phyloP scores from a whole-genome alignment of 352 stramenopile species.

The Globisporangium abappressorium region DNA sequence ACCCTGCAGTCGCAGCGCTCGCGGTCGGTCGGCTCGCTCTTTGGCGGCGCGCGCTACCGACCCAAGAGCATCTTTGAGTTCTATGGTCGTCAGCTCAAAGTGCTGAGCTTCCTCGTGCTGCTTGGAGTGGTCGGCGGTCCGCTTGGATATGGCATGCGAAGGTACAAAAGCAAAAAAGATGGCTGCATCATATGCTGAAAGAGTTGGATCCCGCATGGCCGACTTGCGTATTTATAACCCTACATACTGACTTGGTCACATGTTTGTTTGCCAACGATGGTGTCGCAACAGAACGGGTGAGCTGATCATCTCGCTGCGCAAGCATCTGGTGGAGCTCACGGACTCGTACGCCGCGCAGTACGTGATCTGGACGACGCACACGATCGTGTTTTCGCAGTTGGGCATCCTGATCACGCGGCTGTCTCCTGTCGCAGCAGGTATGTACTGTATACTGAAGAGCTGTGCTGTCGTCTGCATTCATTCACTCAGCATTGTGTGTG shows the following conservation, averaged over 20 bases:
- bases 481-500: neutral
- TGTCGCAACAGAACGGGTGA: slow-evolving; percentile 16
- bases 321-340: slow-evolving; percentile 38
- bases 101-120: slow-evolving; percentile 73
- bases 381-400: slow-evolving; percentile 63
- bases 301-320: slow-evolving; percentile 40
- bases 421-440: slow-evolving; percentile 58
- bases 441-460: neutral
- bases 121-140: slow-evolving; percentile 78
- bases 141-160: slow-evolving; percentile 69
- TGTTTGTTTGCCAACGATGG: neutral
- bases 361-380: slow-evolving; percentile 61
- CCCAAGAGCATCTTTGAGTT: slow-evolving; percentile 41
- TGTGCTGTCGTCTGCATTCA: neutral
- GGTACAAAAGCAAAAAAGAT: slow-evolving; percentile 5
- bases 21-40: slow-evolving; percentile 54
- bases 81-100: slow-evolving; percentile 65
- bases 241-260: slow-evolving; percentile 6
- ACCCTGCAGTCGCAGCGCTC: slow-evolving; percentile 33
- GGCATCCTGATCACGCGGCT: slow-evolving; percentile 71
- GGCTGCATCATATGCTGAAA: neutral
- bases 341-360: slow-evolving; percentile 37
- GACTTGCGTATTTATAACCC: neutral
- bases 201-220: neutral
- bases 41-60: slow-evolving; percentile 45